Evolutionary conservation across 169 alveolate species (phyloP).

Genomic region (Eimeria tenella): DNA sequence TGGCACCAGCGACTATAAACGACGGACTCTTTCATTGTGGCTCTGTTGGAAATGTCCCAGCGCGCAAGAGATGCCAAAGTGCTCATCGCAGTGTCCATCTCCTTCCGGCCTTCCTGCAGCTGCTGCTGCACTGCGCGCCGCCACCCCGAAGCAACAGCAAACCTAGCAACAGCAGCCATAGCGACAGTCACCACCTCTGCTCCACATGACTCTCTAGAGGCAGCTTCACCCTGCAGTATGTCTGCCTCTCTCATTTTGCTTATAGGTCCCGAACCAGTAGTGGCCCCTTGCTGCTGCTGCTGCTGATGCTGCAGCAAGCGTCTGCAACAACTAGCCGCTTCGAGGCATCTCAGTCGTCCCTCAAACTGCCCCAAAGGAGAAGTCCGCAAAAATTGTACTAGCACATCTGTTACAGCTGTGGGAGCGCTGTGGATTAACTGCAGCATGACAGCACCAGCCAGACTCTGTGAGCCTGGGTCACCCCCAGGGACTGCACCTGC

Average conservation of each 20-base stretch:
- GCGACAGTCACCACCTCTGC: slow-evolving; percentile 36
- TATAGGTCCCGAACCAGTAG: background rate
- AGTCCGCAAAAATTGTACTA: slow-evolving; percentile 73
- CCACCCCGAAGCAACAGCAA: slow-evolving; percentile 79
- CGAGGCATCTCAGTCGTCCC: slow-evolving; percentile 43
- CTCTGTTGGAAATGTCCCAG: slow-evolving; percentile 75
- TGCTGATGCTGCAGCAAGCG: slow-evolving; percentile 1
- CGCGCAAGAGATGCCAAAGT: slow-evolving; percentile 62
- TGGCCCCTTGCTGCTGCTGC: background rate
- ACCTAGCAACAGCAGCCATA: slow-evolving; percentile 68
- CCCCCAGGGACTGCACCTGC: background rate
- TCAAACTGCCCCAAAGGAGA: slow-evolving; percentile 79
- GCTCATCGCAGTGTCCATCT: slow-evolving; percentile 64
- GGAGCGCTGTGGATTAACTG: slow-evolving; percentile 48
- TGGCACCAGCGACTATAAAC: too few species aligned
- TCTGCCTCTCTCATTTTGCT: background rate
- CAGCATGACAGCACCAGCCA: slow-evolving; percentile 54
- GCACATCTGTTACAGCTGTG: slow-evolving; percentile 53
- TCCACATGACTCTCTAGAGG: background rate
- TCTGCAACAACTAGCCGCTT: slow-evolving; percentile 1
- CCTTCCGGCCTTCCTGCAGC: slow-evolving; percentile 67
- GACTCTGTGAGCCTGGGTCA: background rate
- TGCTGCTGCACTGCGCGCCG: slow-evolving; percentile 69
- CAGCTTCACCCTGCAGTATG: background rate
- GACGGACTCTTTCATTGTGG: slow-evolving; percentile 78